Conservation (phyloP, 2,329 filamentous ascomycete genomes). For the Xylariaceae sp. region DNA sequence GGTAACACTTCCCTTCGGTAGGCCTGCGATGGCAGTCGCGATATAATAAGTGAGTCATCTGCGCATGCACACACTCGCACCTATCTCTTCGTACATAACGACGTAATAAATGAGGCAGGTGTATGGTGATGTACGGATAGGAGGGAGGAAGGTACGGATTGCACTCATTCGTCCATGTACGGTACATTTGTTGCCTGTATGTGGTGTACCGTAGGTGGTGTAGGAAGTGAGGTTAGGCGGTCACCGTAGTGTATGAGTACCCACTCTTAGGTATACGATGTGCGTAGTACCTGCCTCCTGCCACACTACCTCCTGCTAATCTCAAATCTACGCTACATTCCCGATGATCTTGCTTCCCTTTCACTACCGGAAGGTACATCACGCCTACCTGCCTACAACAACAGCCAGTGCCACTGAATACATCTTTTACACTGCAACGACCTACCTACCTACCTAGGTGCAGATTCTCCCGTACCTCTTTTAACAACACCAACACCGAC, state of each 20-base stretch:
- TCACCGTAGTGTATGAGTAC: neutral
- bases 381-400: neutral
- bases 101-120: neutral
- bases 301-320: neutral
- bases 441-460: neutral
- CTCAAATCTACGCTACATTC: neutral
- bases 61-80: neutral
- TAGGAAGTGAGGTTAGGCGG: neutral
- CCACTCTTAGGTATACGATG: neutral
- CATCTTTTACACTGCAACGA: neutral
- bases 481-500: no score
- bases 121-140: neutral
- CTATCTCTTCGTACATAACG: neutral
- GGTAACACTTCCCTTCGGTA: neutral
- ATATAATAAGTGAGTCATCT: neutral
- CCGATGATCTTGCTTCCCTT: neutral
- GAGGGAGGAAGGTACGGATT: neutral
- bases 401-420: no score
- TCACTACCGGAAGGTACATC: neutral
- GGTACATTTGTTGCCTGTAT: neutral
- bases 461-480: neutral
- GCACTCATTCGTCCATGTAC: no score
- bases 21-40: neutral
- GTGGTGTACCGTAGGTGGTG: neutral
- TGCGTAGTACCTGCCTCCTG: neutral